phyloP scores from a whole-genome alignment of 2,329 filamentous ascomycete genomes.

The Colletotrichum echinochloae region DNA sequence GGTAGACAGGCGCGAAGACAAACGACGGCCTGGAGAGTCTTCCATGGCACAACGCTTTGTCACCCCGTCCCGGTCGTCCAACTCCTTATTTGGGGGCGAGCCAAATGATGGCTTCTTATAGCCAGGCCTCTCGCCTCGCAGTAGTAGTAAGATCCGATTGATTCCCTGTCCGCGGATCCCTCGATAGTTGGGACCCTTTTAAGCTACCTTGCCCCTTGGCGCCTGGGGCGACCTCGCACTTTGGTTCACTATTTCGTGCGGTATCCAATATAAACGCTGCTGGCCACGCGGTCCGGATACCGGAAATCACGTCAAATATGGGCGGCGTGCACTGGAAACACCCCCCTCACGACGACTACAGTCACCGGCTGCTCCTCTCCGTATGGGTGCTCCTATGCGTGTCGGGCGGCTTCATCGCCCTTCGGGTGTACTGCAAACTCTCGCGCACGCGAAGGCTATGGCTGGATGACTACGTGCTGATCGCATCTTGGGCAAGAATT shows the following conservation, averaged over 20 bases:
- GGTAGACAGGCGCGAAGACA: constrained; percentile 1
- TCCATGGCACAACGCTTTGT: constrained; percentile 17
- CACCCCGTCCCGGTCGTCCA: not conserved
- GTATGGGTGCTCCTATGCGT: constrained; percentile 34
- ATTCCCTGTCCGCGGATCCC: constrained; percentile 17
- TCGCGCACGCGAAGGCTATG: constrained; percentile 37
- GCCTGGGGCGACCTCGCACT: not conserved
- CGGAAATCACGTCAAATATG: constrained; percentile 15
- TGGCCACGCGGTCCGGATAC: not conserved
- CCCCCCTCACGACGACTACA: constrained; percentile 38
- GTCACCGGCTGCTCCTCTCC: constrained; percentile 28
- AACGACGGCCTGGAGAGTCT: not conserved
- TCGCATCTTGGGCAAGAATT: constrained; percentile 43
- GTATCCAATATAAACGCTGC: not conserved
- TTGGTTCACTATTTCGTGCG: not conserved
- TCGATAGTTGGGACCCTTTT: constrained; percentile 25
- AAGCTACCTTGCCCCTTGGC: constrained; percentile 14
- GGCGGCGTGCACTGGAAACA: constrained; percentile 24
- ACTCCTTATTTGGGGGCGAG: constrained; percentile 3
- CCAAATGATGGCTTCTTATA: constrained; percentile 24
- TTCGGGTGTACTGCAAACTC: constrained; percentile 43
- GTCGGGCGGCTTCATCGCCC: constrained; percentile 37
- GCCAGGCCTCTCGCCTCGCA: constrained; percentile 22
- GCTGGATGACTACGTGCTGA: constrained; percentile 42
- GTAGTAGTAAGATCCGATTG: not conserved